Conservation (phyloP, 2,329 filamentous ascomycete species). For the Microdochium paspali region DNA sequence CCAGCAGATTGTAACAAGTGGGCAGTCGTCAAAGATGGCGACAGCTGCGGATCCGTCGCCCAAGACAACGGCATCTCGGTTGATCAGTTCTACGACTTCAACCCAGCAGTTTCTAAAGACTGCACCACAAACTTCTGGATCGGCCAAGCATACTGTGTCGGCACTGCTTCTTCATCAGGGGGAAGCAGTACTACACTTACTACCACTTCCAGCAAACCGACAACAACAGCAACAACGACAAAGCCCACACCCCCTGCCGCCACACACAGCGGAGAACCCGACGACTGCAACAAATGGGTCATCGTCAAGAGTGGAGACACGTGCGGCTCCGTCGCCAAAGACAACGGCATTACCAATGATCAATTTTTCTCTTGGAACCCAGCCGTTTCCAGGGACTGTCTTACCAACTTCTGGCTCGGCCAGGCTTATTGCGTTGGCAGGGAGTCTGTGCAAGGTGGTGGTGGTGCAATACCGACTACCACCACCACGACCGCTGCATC, state of each 20-base stretch:
- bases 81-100: conserved; percentile 7
- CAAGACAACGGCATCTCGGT: conserved; percentile 4
- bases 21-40: conserved; percentile 6
- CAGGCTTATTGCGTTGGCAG: not conserved
- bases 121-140: conserved; percentile 8
- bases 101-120: conserved; percentile 10
- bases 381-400: not conserved
- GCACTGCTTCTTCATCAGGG: no score
- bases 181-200: no score
- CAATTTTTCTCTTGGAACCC: not conserved
- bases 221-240: no score
- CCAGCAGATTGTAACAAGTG: conserved; percentile 8
- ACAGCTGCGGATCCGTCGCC: conserved; percentile 6
- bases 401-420: not conserved
- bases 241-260: no score
- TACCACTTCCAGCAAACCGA: no score
- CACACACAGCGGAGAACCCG: conserved; percentile 1
- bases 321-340: not conserved
- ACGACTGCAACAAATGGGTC: not conserved
- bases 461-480: no score
- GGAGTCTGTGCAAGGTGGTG: no score
- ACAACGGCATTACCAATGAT: not conserved
- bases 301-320: not conserved
- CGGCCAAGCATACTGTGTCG: conserved; percentile 7
- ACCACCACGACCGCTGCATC: not conserved